Conservation (phyloP, 257 asterid genomes). For the Orobanche coerulescens region DNA sequence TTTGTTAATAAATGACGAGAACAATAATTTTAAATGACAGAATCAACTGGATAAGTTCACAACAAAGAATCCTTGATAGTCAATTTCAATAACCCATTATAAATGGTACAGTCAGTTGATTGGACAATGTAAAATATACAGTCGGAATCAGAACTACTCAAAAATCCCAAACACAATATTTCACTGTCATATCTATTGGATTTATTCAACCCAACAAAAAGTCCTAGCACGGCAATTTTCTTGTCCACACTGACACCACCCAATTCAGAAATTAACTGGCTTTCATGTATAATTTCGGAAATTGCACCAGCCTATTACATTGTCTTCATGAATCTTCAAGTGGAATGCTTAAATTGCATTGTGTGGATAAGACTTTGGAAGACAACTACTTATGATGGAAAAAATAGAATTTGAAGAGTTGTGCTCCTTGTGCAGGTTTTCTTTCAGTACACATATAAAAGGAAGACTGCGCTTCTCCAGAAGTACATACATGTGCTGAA, state of each 20-base stretch:
- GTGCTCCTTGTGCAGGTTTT: not conserved
- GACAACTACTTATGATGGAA: not conserved
- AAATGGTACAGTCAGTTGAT: not conserved
- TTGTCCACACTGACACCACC: not conserved
- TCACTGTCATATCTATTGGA: not conserved
- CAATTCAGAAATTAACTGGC: not conserved
- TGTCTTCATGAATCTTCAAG: not conserved
- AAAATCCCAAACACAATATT: not conserved
- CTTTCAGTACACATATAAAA: not conserved
- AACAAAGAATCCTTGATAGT: not conserved
- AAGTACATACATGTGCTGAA: not conserved
- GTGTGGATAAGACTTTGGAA: not conserved
- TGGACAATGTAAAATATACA: not conserved
- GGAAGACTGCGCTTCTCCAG: not conserved
- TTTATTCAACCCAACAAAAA: not conserved
- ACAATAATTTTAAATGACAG: not conserved
- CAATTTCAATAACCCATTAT: not conserved
- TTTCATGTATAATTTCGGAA: not conserved
- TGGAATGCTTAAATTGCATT: not conserved
- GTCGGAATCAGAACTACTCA: not conserved
- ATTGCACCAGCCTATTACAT: not conserved
- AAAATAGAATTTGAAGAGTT: constrained; percentile 2
- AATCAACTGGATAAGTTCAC: not conserved
- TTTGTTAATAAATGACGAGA: not conserved
- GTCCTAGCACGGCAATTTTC: not conserved